Evolutionary conservation across 2,329 filamentous ascomycete genomes (phyloP).

Genomic region (Rutstroemia sydowiana): DNA sequence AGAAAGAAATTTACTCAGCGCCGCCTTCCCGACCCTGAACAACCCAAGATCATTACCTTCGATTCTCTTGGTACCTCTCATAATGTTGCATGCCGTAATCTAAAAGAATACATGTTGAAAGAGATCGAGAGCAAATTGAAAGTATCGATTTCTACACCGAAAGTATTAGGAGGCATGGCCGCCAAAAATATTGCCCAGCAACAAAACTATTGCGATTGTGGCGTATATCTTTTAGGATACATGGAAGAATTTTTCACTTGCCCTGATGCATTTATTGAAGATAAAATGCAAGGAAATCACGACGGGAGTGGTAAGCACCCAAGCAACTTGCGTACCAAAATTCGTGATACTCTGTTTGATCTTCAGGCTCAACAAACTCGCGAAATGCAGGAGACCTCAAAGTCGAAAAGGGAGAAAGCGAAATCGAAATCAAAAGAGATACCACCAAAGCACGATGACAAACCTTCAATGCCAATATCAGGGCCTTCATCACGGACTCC

Average conservation of each 20-base stretch:
- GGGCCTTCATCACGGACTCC: not conserved
- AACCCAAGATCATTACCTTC: conserved; percentile 72
- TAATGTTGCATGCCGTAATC: conserved; percentile 52
- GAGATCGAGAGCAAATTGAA: conserved; percentile 61
- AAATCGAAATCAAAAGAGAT: not conserved
- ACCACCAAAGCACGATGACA: not conserved
- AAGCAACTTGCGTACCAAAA: conserved; percentile 52
- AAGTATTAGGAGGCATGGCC: conserved; percentile 50
- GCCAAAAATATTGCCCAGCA: conserved; percentile 72
- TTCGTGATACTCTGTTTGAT: conserved; percentile 58
- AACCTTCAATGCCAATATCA: not conserved
- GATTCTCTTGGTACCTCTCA: conserved; percentile 73
- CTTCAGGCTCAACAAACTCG: conserved; percentile 49
- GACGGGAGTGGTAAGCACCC: conserved; percentile 45
- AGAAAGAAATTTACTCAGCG: conserved; percentile 24
- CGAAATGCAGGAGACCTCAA: not conserved
- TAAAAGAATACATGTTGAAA: conserved; percentile 69
- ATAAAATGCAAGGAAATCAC: conserved; percentile 54
- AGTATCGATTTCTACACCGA: conserved; percentile 27
- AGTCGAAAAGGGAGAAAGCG: not conserved
- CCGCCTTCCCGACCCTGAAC: conserved; percentile 40
- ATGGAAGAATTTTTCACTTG: conserved; percentile 71
- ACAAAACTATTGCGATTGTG: conserved; percentile 81
- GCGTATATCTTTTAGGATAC: conserved; percentile 79
- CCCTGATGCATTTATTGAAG: conserved; percentile 62